These are phyloP conservation scores for Aspergillus carlsbadensis DNA, from an alignment of 495 filamentous ascomycete genomes.

Conservation along the genomic window DNA sequence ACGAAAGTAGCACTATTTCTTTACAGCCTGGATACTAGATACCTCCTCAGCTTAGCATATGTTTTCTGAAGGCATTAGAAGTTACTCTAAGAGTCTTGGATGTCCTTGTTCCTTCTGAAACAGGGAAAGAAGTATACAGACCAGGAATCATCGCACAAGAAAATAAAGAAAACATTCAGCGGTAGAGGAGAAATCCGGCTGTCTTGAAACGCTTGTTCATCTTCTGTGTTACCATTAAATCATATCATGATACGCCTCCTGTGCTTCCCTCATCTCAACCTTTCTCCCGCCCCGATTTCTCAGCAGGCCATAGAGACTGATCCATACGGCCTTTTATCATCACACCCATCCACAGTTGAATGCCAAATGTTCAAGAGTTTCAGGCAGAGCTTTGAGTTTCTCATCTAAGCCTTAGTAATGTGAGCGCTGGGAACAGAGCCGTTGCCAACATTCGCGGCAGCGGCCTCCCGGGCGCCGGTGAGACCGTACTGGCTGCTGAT, in stretches of 20 bases:
- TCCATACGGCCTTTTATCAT: neutral
- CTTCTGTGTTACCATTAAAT: neutral
- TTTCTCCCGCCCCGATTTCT: no score
- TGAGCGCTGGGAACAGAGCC: slow-evolving; percentile 43
- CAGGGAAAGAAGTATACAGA: slow-evolving; percentile 12
- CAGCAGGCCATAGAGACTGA: no score
- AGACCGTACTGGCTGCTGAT: slow-evolving; percentile 73
- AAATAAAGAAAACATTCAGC: neutral
- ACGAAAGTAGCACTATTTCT: no score
- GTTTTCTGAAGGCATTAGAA: slow-evolving; percentile 14
- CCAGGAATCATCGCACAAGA: slow-evolving; percentile 19
- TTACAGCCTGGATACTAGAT: no score
- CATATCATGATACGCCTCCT: no score
- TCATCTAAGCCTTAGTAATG: slow-evolving; percentile 33
- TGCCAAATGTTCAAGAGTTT: neutral
- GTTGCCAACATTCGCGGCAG: slow-evolving; percentile 36
- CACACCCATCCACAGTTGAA: neutral
- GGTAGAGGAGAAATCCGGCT: neutral
- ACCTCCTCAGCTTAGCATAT: slow-evolving; percentile 13
- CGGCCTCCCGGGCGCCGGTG: slow-evolving; percentile 59
- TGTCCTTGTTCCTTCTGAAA: neutral
- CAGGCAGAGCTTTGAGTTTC: neutral
- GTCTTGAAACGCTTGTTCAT: neutral
- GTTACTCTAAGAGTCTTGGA: neutral
- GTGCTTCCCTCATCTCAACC: no score